Evolutionary conservation across 305 asterid genomes (phyloP), one percentile per base, ranked within the genome.

Genomic region (Solanum hybrid): DNA sequence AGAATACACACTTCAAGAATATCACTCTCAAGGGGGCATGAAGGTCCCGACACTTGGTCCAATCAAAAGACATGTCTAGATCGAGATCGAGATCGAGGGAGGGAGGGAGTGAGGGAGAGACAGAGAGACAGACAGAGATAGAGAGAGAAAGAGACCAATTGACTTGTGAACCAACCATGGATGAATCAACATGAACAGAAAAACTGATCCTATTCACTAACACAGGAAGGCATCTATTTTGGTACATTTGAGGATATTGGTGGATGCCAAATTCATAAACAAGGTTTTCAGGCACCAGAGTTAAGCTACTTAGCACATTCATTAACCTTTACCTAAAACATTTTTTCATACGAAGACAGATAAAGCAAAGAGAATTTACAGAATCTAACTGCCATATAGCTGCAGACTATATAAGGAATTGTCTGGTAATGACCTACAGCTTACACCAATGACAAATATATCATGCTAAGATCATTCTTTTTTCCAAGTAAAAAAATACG

Each of bases 151-250:
- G 37, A 14, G 70, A 39, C 7, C 37, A 41, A 26, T 41, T 31
- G 72, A 83, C 87, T 82, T 82, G 87, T 26, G 70, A 82, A 82
- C 72, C 70, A 82, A 32, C 72, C 87, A 39, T 26, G 70, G 87
- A 81, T 82, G 70, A 82, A 26, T 31, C 37, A 82, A 15, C 37
- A 82, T 7, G 87, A 82, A 39, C 26, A 82, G 70, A 82, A 82
- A 41, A 26, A 14, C 70, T 27, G 36, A 51, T 84, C 41, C 12
- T 84, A 51, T 84, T 83, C 87, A 45, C 29, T 1, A 45, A 83
- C 77, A 32, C 38, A 41, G 33, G 39, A 57, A 85, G 77, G 38
- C 77, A 51, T 57, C 41, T 31, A 57, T 57, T 85, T 85, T 61
- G 73, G 31, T 57, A 57, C 34, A 32, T 26, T 3, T 26, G 76